Conservation (phyloP, 1,284 basidiomycete species). For the Sporisorium reilianum region DNA sequence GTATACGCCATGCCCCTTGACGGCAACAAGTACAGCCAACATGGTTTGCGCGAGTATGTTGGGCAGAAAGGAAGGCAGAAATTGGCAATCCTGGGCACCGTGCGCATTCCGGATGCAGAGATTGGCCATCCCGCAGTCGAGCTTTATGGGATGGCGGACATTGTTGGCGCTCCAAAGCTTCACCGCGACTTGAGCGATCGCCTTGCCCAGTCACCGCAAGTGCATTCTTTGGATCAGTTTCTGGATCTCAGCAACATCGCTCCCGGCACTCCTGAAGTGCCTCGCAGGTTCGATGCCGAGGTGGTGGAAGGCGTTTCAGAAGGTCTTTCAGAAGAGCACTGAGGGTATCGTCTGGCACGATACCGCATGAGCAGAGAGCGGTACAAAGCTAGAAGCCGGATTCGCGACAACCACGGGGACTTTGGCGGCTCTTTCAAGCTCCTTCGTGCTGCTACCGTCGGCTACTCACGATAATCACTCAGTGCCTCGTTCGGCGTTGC, state of each 20-base stretch:
- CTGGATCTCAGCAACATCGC: conserved; percentile 1
- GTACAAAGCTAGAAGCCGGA: too few relatives aligned
- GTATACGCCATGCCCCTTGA: conserved; percentile 3
- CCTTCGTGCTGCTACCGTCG: too few relatives aligned
- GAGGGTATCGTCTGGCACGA: too few relatives aligned
- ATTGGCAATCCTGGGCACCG: neutral
- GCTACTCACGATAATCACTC: too few relatives aligned
- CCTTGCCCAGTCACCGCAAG: neutral
- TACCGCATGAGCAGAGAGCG: too few relatives aligned
- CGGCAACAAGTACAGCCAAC: neutral
- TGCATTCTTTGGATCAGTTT: conserved; percentile 1
- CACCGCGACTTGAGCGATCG: neutral
- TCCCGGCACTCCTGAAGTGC: neutral
- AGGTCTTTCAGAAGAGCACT: neutral
- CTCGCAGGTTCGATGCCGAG: neutral
- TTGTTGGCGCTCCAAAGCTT: neutral
- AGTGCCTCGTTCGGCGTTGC: too few relatives aligned
- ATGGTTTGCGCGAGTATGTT: neutral
- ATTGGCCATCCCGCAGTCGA: conserved; percentile 1
- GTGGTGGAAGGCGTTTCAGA: neutral
- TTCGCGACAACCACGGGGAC: too few relatives aligned
- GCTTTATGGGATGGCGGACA: neutral
- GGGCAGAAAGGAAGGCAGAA: conserved; percentile 3
- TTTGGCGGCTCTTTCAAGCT: too few relatives aligned
- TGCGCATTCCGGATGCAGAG: neutral